These are phyloP conservation scores for Thielaviopsis punctulata DNA, from an alignment of 2,329 filamentous ascomycete species.

Conservation along the genomic window DNA sequence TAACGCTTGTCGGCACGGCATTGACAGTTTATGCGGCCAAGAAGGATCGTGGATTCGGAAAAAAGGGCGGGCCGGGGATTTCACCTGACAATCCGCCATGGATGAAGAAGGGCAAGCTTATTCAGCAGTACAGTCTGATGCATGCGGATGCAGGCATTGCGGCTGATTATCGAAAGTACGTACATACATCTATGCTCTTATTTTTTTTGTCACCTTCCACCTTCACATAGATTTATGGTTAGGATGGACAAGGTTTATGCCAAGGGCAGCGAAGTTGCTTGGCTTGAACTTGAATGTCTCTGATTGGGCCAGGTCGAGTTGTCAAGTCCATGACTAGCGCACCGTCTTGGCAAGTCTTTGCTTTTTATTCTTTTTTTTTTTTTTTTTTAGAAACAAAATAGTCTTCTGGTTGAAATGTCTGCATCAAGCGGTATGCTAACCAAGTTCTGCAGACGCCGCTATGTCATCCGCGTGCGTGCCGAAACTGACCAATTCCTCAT, in stretches of 20 bases:
- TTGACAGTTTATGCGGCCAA: constrained; percentile 49
- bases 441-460: constrained; percentile 29
- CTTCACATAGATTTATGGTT: background rate
- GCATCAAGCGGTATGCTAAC: background rate
- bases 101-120: constrained; percentile 35
- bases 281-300: too few relatives aligned
- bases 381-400: too few relatives aligned
- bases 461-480: constrained; percentile 53
- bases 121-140: constrained; percentile 54
- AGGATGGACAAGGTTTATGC: too few relatives aligned
- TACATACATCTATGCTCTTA: constrained; percentile 12
- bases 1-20: constrained; percentile 49
- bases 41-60: constrained; percentile 34
- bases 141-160: constrained; percentile 62
- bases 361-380: background rate
- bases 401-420: too few relatives aligned
- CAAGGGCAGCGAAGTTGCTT: too few relatives aligned
- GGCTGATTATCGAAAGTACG: constrained; percentile 52
- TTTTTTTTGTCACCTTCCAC: background rate
- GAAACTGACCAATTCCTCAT: constrained; percentile 61
- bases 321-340: background rate
- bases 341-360: background rate
- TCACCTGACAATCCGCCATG: constrained; percentile 33
- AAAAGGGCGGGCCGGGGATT: constrained; percentile 30
- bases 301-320: too few relatives aligned